A percentile compares a stretch with the other conserved stretches of the same genome.
These are phyloP conservation scores for Cyberlindnera misumaiensis DNA, from an alignment of 805 yeast genomes.

Conservation along the genomic window DNA sequence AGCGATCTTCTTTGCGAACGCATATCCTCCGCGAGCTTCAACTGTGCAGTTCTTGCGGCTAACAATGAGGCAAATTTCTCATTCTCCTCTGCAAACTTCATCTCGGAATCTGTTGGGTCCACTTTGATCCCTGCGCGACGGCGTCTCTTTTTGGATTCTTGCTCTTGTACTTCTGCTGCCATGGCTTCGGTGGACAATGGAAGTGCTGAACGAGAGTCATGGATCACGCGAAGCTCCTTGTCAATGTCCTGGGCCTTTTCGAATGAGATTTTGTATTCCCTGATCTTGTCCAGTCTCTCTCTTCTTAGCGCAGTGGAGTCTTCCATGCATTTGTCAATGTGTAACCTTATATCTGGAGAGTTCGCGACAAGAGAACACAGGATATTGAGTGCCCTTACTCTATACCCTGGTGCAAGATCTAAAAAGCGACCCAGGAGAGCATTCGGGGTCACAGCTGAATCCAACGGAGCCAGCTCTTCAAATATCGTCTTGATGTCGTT, in stretches of 20 bases:
- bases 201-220: conserved; percentile 18
- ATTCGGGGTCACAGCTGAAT: conserved; percentile 39
- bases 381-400: conserved; percentile 52
- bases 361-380: conserved; percentile 56
- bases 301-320: conserved; percentile 55
- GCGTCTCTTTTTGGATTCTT: conserved; percentile 18
- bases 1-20: conserved; percentile 42
- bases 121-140: conserved; percentile 26
- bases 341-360: conserved; percentile 50
- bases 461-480: conserved; percentile 51
- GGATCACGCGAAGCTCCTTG: conserved; percentile 30
- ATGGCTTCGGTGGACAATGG: conserved; percentile 12
- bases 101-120: conserved; percentile 37
- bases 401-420: conserved; percentile 43
- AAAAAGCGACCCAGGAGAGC: conserved; percentile 52
- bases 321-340: conserved; percentile 65
- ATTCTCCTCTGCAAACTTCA: conserved; percentile 30
- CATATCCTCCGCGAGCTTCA: conserved; percentile 35
- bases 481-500: conserved; percentile 44
- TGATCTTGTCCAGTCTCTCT: conserved; percentile 55
- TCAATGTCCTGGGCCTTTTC: conserved; percentile 46
- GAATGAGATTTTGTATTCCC: conserved; percentile 47
- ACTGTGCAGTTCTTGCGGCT: conserved; percentile 36
- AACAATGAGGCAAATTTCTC: conserved; percentile 37
- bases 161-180: conserved; percentile 5